Percentiles rank a stretch among this genome's conserved stretches.
These are phyloP conservation scores for Fonsecaea pedrosoi DNA, from an alignment of 2,329 filamentous ascomycete species.

Conservation along the genomic window DNA sequence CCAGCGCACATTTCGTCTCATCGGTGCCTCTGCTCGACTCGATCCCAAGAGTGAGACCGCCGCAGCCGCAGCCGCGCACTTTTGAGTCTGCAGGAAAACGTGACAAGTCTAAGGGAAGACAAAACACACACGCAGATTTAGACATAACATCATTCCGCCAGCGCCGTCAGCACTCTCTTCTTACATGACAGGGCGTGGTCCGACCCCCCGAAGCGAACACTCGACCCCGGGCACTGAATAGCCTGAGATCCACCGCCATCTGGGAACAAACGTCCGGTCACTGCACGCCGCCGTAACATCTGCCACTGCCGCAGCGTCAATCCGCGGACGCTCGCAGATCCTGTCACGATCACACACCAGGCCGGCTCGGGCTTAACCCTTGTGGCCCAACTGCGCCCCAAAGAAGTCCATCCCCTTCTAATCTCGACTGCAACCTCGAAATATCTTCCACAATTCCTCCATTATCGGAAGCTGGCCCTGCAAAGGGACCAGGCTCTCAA, in stretches of 20 bases:
- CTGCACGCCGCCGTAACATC: conserved; percentile 18
- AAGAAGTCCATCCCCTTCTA: conserved; percentile 29
- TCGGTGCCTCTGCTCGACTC: conserved; percentile 11
- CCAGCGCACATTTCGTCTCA: conserved; percentile 25
- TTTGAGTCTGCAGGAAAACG: background rate
- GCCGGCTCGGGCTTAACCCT: conserved; percentile 26
- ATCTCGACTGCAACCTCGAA: conserved; percentile 22
- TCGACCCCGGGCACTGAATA: background rate
- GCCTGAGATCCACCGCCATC: conserved; percentile 3
- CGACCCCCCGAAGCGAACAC: conserved; percentile 11
- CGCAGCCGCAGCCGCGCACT: conserved; percentile 17
- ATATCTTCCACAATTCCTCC: conserved; percentile 38
- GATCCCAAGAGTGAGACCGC: conserved; percentile 7
- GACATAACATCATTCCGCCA: conserved; percentile 13
- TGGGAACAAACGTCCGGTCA: conserved; percentile 1
- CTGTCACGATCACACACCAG: conserved; percentile 22
- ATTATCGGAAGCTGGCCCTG: conserved; percentile 39
- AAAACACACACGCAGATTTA: background rate
- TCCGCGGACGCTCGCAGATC: conserved; percentile 16
- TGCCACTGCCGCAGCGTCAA: conserved; percentile 11
- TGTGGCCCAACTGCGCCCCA: conserved; percentile 26
- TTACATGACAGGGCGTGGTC: conserved; percentile 13
- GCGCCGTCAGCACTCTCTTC: conserved; percentile 17
- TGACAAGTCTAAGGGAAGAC: conserved; percentile 9
- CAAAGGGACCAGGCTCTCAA: conserved; percentile 39